Evolutionary conservation across 306 rosid species (phyloP), one percentile per base, ranked within the genome.

Genomic region (Erythrophleum fordii): DNA sequence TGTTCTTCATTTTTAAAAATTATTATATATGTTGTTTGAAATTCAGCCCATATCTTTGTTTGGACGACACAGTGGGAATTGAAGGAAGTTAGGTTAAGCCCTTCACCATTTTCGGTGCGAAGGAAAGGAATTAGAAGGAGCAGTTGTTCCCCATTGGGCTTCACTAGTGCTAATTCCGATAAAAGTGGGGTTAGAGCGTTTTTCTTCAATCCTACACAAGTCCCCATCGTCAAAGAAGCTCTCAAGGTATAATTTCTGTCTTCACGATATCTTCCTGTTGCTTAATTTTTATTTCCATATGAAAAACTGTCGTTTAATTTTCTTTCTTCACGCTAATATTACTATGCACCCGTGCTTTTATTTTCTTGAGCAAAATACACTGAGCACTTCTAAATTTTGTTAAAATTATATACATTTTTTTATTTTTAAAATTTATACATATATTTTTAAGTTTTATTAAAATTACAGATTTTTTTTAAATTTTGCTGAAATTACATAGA

Each of bases 201-300:
- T 80, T 88, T 90, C 84, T 87, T 85, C 83, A 94, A 91, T 85
- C 97, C 97, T 35, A 73, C 31, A 2, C 86, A 90, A 23, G 97
- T 92, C 42, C 97, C 93, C 65, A 73, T 94, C 62, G 8, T 88
- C 77, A 80, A 81, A 80, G 92, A 94, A 81, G 97, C 91, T 66
- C 80, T 92, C 76, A 93, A 94, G 98, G 98, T 93, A 74, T 25
- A 11, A 58, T 58, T 25, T 58, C 31, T 58, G 5, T 29, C 29
- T 10, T 6, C 60, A n/a, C n/a, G 0, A 11, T 5, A 3, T 18
- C 14, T 22, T 55, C 16, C 13, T 8, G 8, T 20, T 55, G 14
- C 22, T 55, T 10, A 55, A 3, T 23, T 56, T 58, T 13, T 18
- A 4, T 59, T 1, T 5, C 37, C n/a, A n/a, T n/a, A n/a, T n/a